These are phyloP conservation scores for Sugiyamaella xylanicola DNA, from an alignment of 1,139 yeast species.

Conservation along the genomic window DNA sequence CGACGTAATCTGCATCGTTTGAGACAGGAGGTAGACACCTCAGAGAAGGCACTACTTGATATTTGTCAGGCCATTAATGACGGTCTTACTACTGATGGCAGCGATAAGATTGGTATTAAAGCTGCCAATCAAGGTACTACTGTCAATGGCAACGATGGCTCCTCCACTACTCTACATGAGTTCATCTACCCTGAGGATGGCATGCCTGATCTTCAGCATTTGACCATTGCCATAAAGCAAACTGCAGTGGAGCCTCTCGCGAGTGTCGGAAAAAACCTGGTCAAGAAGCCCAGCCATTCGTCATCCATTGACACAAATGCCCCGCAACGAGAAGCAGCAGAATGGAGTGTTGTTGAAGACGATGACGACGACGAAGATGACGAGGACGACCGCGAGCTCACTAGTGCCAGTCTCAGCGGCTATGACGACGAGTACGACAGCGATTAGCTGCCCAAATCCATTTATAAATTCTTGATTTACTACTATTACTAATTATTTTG, in stretches of 20 bases:
- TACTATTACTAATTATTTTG: neutral
- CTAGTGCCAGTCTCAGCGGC: conserved; percentile 33
- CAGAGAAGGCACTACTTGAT: conserved; percentile 24
- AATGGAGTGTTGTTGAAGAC: conserved; percentile 34
- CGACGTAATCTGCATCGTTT: conserved; percentile 25
- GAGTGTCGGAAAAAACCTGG: neutral
- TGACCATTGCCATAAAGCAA: conserved; percentile 8
- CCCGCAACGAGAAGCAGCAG: conserved; percentile 27
- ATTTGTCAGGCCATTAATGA: conserved; percentile 23
- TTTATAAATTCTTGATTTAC: neutral
- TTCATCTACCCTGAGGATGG: conserved; percentile 14
- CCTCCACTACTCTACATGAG: conserved; percentile 10
- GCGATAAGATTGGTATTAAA: neutral
- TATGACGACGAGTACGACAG: conserved; percentile 31
- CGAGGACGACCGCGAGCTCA: conserved; percentile 30
- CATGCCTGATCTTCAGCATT: conserved; percentile 15
- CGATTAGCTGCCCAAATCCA: conserved; percentile 18
- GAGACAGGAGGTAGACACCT: conserved; percentile 25
- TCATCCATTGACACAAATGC: conserved; percentile 13
- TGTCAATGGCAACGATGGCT: conserved; percentile 6
- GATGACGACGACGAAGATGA: conserved; percentile 20
- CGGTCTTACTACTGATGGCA: conserved; percentile 4
- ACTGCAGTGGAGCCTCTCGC: conserved; percentile 2
- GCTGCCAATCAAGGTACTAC: neutral
- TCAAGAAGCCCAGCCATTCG: conserved; percentile 2